A percentile compares a stretch with the other conserved stretches of the same genome.
These are phyloP conservation scores for Acorus calamus DNA, from an alignment of 106 monocot species.

Conservation along the genomic window DNA sequence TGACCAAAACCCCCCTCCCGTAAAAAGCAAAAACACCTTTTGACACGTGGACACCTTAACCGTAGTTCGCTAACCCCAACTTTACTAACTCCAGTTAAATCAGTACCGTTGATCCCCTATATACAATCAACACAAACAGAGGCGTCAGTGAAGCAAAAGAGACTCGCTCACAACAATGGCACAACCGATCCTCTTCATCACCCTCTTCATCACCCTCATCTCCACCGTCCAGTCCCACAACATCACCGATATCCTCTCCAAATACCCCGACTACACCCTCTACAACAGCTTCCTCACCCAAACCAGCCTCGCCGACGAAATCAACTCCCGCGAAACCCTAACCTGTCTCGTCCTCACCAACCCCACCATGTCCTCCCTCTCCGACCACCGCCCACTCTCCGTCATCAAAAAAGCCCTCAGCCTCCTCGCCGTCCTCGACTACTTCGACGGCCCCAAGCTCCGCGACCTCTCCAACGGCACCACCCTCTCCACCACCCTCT, in stretches of 20 bases:
- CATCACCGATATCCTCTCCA: constrained; percentile 68
- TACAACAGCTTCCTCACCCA: constrained; percentile 67
- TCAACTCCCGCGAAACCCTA: constrained; percentile 77
- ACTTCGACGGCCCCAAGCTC: constrained; percentile 88
- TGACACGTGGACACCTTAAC: too few relatives aligned
- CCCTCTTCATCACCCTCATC: not conserved
- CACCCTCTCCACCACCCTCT: constrained; percentile 75
- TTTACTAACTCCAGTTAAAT: too few relatives aligned
- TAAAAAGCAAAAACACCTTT: too few relatives aligned
- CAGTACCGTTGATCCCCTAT: too few relatives aligned
- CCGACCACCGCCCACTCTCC: constrained; percentile 44
- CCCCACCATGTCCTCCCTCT: constrained; percentile 56
- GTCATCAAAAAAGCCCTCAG: constrained; percentile 83
- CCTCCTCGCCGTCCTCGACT: constrained; percentile 89
- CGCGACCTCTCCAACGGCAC: constrained; percentile 65
- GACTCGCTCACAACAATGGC: not conserved
- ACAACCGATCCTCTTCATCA: not conserved
- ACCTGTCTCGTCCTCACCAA: constrained; percentile 81
- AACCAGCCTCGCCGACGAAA: constrained; percentile 89
- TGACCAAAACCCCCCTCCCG: too few relatives aligned
- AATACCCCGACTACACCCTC: constrained; percentile 59
- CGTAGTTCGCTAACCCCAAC: too few relatives aligned
- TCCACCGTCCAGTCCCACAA: constrained; percentile 36
- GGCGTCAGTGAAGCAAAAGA: not conserved
- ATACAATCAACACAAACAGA: too few relatives aligned